These are phyloP conservation scores for Stephania japonica DNA, from an alignment of 164 flowering plant genomes.

Conservation along the genomic window DNA sequence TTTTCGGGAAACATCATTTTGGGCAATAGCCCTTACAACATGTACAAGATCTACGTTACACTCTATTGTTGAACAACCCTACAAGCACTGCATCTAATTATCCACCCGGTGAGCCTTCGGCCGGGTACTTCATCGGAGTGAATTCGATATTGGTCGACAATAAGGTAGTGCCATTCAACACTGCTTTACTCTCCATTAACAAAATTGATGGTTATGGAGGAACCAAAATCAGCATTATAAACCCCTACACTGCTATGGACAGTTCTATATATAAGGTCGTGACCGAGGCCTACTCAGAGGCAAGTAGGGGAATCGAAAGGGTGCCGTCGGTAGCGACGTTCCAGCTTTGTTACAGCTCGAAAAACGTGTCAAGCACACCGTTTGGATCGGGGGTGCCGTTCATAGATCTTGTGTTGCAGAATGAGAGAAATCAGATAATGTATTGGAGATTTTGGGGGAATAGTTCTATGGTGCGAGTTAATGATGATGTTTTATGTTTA, in stretches of 20 bases:
- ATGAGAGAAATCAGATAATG: slow-evolving; percentile 16
- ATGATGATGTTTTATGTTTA: slow-evolving; percentile 26
- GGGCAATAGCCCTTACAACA: slow-evolving; percentile 14
- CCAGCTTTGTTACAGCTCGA: slow-evolving; percentile 26
- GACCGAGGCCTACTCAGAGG: slow-evolving; percentile 16
- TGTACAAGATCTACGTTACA: slow-evolving; percentile 16
- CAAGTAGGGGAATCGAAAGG: slow-evolving; percentile 17
- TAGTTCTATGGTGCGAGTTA: slow-evolving; percentile 34
- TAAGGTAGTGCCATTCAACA: slow-evolving; percentile 20
- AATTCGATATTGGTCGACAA: slow-evolving; percentile 30
- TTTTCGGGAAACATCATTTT: slow-evolving; percentile 31
- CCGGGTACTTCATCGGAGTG: slow-evolving; percentile 36
- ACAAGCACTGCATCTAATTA: slow-evolving; percentile 6
- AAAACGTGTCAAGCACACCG: slow-evolving; percentile 18
- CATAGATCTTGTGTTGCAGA: slow-evolving; percentile 31
- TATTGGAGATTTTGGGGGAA: slow-evolving; percentile 35
- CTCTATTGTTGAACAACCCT: slow-evolving; percentile 19
- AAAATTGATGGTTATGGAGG: slow-evolving; percentile 20
- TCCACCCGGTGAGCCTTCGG: slow-evolving; percentile 11
- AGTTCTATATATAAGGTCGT: slow-evolving; percentile 31
- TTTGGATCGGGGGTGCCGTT: slow-evolving; percentile 35
- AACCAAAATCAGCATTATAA: slow-evolving; percentile 42
- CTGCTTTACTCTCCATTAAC: slow-evolving; percentile 13
- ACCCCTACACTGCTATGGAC: slow-evolving; percentile 42
- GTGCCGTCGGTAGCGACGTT: slow-evolving; percentile 34